Evolutionary conservation across 495 filamentous ascomycete genomes (phyloP), one percentile per base, ranked within the genome.

Genomic region (Penicillium ochrochloron): DNA sequence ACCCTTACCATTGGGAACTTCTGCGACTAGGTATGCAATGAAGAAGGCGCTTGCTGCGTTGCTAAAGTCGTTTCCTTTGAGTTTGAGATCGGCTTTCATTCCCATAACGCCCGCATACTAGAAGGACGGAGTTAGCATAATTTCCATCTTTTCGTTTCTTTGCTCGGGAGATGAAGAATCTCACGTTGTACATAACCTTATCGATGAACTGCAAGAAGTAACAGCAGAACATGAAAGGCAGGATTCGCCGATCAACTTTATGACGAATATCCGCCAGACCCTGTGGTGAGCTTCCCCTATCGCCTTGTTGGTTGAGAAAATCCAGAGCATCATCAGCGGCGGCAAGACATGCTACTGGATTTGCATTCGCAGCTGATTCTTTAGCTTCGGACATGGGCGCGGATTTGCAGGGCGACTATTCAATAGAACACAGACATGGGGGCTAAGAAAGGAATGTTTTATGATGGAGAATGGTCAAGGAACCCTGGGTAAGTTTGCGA

Each of bases 61-160:
- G 27, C 27, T 54, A 21, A 54, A 54, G 25, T 54, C 15, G 11
- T 54, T 54, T 29, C 51, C 51, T 31, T 17, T 33, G 3, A 33
- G 5, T 10, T 34, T n/a, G 2, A 54, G 31, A 19, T 54, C 51
- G 25, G 1, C 27, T 54, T 54, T 29, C 31, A 33, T 17, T 2
- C 51, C 51, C 51, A 54, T 54, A 4, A 54, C 51, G 27, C 31
- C 51, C 9, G 51, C 51, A 12, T 54, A 54, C 44, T 48, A 25
- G 44, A 3, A 14, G 15, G 21, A 14, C 1, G 25, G 2, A n/a
- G 3, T 25, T 9, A 44, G 8, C 15, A 10, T 23, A 3, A 48
- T 21, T 48, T 23, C 12, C 21, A 12, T 48, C 44, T 41, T 12
- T 41, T 41, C 3, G 5, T 17, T 17, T 5, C 12, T 41, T 5